Base-by-base conservation (phyloP, 2,329 filamentous ascomycete genomes). In the Diaporthe sp. region DNA sequence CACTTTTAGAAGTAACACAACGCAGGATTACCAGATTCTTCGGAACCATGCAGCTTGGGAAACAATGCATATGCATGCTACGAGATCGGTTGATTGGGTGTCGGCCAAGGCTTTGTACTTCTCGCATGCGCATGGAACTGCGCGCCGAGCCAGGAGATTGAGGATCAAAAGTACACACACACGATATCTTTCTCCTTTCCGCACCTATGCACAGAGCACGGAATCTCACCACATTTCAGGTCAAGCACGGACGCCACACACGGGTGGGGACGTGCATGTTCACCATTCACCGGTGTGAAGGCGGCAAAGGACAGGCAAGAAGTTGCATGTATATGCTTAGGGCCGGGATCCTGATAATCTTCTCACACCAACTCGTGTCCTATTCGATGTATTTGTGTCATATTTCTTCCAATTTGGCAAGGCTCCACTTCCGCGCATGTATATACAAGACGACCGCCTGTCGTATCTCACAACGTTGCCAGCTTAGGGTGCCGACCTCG, bases 41-140 rank as follows among this genome's bases (percentile, higher is more conserved):
- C 44, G 31, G 22, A n/a, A n/a, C 28, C 6, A 53, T 34, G 28
- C 44, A 51, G 12, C 28, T 68, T 10, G 46, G 28, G 46, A 12
- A 15, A 39, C 31, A 13, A 22, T 51, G 62, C 62, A 51, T 68
- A 37, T 68, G 62, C 62, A 37, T 34, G 15, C 17, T 13, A 67
- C 61, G 22, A 37, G 8, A 51, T 34, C 4, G 25, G 25, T 37
- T 67, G 61, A 46, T 49, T 37, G 44, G 61, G 44, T 31, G 19
- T 59, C 34, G 22, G 59, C 59, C 61, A 46, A 51, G 17, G 61
- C 44, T 49, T 4, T 51, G 61, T 49, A 49, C 61, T 67, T 67
- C 22, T 37, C n/a, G 25, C 9, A 10, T 37, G 61, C 28, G 22
- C 22, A 25, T 5, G 28, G 19, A 2, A 51, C 28, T 39, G 25